Percentiles rank a stretch among this genome's conserved stretches.
These are phyloP conservation scores for Balakata baccata DNA, from an alignment of 345 rosid genomes.

Conservation along the genomic window DNA sequence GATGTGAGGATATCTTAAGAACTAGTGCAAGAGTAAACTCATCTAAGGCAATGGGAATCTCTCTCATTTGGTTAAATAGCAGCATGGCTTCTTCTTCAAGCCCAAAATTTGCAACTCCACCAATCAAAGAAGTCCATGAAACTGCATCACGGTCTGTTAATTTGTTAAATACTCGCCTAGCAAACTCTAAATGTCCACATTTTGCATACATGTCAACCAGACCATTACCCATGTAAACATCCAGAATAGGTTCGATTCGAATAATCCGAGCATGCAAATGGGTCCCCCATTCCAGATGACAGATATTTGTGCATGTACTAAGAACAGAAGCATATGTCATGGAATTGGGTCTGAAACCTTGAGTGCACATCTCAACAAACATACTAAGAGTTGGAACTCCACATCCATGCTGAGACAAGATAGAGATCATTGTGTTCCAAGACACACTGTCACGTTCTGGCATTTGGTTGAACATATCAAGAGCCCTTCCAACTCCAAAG, in stretches of 20 bases:
- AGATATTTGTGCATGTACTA: slow-evolving; percentile 19
- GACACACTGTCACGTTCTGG: slow-evolving; percentile 27
- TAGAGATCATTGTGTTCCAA: slow-evolving; percentile 28
- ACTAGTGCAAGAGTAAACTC: slow-evolving; percentile 28
- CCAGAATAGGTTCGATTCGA: slow-evolving; percentile 10
- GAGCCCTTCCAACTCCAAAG: slow-evolving; percentile 23
- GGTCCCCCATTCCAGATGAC: slow-evolving; percentile 29
- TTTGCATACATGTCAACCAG: slow-evolving; percentile 29
- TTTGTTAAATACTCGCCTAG: slow-evolving; percentile 19
- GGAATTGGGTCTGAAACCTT: slow-evolving; percentile 23
- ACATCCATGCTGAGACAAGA: slow-evolving; percentile 24
- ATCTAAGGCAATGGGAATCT: slow-evolving; percentile 20
- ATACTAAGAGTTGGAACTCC: slow-evolving; percentile 16
- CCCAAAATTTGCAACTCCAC: slow-evolving; percentile 23
- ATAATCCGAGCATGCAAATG: slow-evolving; percentile 32
- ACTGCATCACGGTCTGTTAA: slow-evolving; percentile 18
- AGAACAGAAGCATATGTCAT: slow-evolving; percentile 29
- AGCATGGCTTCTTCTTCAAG: slow-evolving; percentile 27
- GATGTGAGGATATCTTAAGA: slow-evolving; percentile 22
- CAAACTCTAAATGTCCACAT: slow-evolving; percentile 19
- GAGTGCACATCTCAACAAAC: slow-evolving; percentile 31
- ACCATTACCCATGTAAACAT: slow-evolving; percentile 20
- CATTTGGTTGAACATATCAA: slow-evolving; percentile 23
- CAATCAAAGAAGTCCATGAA: slow-evolving; percentile 31
- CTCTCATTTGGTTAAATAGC: slow-evolving; percentile 37